Base-by-base conservation (phyloP, 768 basidiomycete species). In the Xerocomus spinulosus region DNA sequence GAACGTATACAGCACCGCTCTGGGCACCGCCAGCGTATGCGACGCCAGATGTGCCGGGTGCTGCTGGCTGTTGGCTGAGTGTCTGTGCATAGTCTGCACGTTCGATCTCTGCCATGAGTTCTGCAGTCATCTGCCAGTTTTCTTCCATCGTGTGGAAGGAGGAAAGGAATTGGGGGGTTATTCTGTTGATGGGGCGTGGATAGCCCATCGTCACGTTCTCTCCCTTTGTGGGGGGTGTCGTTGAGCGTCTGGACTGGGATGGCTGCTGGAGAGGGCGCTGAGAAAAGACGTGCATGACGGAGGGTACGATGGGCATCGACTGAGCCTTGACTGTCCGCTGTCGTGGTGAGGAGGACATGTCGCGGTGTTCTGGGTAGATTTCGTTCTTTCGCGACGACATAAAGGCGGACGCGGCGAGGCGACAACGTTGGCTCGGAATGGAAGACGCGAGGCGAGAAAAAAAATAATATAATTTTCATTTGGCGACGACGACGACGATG, bases 61-160 rank as follows among this genome's bases (percentile, higher is more conserved):
- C 57, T 38, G 70, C 55, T 44, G 68, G 59, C n/a, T 67, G 68
- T 53, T 76, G 74, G 32, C 70, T 70, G 59, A 79, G 77, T 9
- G 75, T 64, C 59, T 81, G 81, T 46, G 82, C 79, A 52, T 78
- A 66, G 63, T 85, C 82, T n/a, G 80, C 81, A 35, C 79, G 76
- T 59, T 87, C 85, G 51, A 86, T 83, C 52, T 86, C 82, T 26
- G 80, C 81, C 65, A 86, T 70, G 24, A 86, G 72, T 53, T 86
- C 81, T 29, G 80, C 78, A 0, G 84, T 84, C 73, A 87, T 77
- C 42, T 83, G 76, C 75, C 80, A 85, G 33, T 73, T 73, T 34
- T 80, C 80, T 30, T 81, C 80, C 58, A 76, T 57, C 10, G 70
- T 64, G 34, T 79, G 75, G 58, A 75, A 81, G 47, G 79, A 77